These are phyloP conservation scores for Usnea hakonensis DNA, from an alignment of 495 filamentous ascomycete genomes.

Conservation along the genomic window DNA sequence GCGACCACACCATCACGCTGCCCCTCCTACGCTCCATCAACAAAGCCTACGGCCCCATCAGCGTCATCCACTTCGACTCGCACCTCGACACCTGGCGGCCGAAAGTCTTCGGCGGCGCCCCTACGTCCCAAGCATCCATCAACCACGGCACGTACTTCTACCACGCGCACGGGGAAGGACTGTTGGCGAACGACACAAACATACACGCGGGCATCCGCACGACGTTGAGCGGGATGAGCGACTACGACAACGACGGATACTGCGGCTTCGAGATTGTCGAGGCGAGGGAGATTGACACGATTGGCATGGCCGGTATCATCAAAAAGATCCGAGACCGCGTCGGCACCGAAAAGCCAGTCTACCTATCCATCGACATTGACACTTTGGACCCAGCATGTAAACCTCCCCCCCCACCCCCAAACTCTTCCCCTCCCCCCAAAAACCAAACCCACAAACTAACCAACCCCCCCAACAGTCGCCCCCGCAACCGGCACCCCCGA, in stretches of 20 bases:
- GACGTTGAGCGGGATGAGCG: slow-evolving; percentile 59
- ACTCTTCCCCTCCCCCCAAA: neutral
- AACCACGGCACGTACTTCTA: slow-evolving; percentile 86
- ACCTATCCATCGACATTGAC: slow-evolving; percentile 84
- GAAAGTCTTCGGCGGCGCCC: slow-evolving; percentile 63
- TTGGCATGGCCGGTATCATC: slow-evolving; percentile 66
- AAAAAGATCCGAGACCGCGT: slow-evolving; percentile 67
- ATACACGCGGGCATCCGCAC: slow-evolving; percentile 85
- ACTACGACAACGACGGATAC: slow-evolving; percentile 76
- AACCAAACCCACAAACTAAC: neutral
- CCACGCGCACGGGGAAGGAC: slow-evolving; percentile 59
- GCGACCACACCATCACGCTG: slow-evolving; percentile 58
- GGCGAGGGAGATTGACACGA: slow-evolving; percentile 70
- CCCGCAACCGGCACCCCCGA: slow-evolving; percentile 83
- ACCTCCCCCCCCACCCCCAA: slow-evolving; percentile 18
- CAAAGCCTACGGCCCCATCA: slow-evolving; percentile 56
- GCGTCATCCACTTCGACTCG: slow-evolving; percentile 66
- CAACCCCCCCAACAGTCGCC: slow-evolving; percentile 41
- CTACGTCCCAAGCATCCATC: slow-evolving; percentile 55
- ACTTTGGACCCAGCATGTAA: slow-evolving; percentile 76
- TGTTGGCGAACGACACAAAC: slow-evolving; percentile 71
- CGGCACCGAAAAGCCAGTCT: slow-evolving; percentile 63
- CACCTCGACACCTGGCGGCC: slow-evolving; percentile 63
- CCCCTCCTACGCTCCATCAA: slow-evolving; percentile 58
- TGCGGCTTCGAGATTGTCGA: slow-evolving; percentile 79